These are phyloP conservation scores for Terfezia claveryi DNA, from an alignment of 495 filamentous ascomycete genomes.

Conservation along the genomic window DNA sequence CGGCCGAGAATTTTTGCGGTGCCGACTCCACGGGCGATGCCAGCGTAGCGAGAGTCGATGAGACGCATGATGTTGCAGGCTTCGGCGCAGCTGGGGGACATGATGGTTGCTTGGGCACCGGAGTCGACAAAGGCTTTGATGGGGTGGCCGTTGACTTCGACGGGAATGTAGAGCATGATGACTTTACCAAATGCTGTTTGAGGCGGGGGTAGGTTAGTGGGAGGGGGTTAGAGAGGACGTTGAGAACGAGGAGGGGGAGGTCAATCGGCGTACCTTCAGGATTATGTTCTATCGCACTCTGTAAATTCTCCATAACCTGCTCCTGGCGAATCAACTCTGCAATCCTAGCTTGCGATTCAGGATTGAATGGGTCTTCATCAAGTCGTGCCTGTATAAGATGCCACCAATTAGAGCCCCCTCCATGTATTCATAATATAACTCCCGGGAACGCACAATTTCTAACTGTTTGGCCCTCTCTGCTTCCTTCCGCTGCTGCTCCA, in stretches of 20 bases:
- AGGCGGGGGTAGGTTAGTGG: neutral
- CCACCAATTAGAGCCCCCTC: neutral
- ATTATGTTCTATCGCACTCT: slow-evolving; percentile 87
- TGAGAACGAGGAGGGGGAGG: neutral
- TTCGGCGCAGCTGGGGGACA: slow-evolving; percentile 83
- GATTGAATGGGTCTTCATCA: slow-evolving; percentile 80
- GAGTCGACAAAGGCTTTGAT: slow-evolving; percentile 97
- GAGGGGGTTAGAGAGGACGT: neutral
- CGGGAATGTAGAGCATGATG: slow-evolving; percentile 87
- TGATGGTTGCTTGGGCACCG: slow-evolving; percentile 93
- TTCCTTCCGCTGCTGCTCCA: slow-evolving; percentile 44
- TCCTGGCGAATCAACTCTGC: slow-evolving; percentile 93
- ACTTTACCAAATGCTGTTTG: slow-evolving; percentile 67
- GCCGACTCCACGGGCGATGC: slow-evolving; percentile 79
- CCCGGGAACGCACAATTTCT: slow-evolving; percentile 30
- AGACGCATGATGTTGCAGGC: slow-evolving; percentile 90
- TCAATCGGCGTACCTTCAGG: slow-evolving; percentile 52
- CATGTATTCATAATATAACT: neutral
- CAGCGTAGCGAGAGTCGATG: slow-evolving; percentile 77
- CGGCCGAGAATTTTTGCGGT: slow-evolving; percentile 86
- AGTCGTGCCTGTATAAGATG: slow-evolving; percentile 25
- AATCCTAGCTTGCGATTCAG: slow-evolving; percentile 75
- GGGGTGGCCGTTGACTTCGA: slow-evolving; percentile 76
- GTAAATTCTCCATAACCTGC: slow-evolving; percentile 76
- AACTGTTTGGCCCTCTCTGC: slow-evolving; percentile 51